Conservation (phyloP, 129 eudicot species). For the Daucus carota region DNA sequence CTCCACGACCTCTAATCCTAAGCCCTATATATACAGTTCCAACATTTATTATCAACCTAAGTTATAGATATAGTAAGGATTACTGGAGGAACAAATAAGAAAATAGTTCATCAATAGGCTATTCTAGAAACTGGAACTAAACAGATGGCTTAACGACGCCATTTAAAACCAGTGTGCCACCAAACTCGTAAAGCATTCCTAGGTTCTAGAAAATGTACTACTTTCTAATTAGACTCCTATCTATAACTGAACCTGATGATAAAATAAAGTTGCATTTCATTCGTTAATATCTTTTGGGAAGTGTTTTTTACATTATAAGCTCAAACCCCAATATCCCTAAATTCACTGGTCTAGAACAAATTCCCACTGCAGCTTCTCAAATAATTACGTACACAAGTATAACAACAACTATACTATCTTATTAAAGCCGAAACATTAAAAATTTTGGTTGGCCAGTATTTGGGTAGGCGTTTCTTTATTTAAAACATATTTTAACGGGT, state of each 20-base stretch:
- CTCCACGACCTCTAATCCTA: constrained; percentile 74
- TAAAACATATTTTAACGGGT: too few relatives aligned
- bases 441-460: too few relatives aligned
- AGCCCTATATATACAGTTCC: constrained; percentile 39
- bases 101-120: background rate
- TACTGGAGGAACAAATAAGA: background rate
- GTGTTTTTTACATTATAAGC: background rate
- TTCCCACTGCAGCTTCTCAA: background rate
- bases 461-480: too few relatives aligned
- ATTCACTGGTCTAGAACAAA: background rate
- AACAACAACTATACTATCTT: too few relatives aligned
- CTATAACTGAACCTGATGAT: background rate
- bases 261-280: background rate
- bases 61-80: background rate
- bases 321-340: background rate
- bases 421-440: too few relatives aligned
- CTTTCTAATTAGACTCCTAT: background rate
- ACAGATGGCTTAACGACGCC: background rate
- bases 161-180: background rate
- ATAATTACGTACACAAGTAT: background rate
- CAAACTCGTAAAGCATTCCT: background rate
- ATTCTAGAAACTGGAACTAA: background rate
- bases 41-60: background rate
- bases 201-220: background rate
- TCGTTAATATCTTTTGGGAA: background rate